A percentile compares a stretch with the other conserved stretches of the same genome.
Evolutionary conservation across 2,329 filamentous ascomycete species (phyloP).

Genomic region (Penicillium sp.): DNA sequence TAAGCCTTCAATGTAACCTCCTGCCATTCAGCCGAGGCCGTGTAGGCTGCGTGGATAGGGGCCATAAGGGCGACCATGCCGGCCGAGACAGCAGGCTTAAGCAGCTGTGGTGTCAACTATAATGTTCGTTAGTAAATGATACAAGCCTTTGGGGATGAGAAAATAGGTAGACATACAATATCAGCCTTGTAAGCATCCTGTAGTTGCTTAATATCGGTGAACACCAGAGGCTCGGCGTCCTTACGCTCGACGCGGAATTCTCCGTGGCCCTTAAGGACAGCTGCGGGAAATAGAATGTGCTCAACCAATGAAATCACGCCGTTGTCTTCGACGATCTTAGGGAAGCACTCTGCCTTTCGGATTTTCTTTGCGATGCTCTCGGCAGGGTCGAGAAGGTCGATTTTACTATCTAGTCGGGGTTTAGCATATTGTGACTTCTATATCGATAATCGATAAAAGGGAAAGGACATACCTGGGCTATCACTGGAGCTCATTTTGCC

Average conservation of each 20-base stretch:
- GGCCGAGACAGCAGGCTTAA: conserved; percentile 80
- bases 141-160: neutral
- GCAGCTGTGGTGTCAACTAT: conserved; percentile 75
- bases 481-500: conserved; percentile 85
- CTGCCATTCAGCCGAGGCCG: conserved; percentile 75
- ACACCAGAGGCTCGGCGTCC: conserved; percentile 73
- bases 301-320: conserved; percentile 85
- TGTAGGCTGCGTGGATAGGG: conserved; percentile 74
- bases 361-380: conserved; percentile 79
- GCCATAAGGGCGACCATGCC: conserved; percentile 71
- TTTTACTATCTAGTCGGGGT: conserved; percentile 52
- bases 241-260: conserved; percentile 68
- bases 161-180: conserved; percentile 54
- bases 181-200: conserved; percentile 79
- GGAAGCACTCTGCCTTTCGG: conserved; percentile 77
- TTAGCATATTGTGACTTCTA: neutral
- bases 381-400: conserved; percentile 81
- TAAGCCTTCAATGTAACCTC: conserved; percentile 75
- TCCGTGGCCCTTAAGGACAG: conserved; percentile 44
- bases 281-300: conserved; percentile 76
- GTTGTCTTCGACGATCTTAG: conserved; percentile 77
- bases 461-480: conserved; percentile 28
- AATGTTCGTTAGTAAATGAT: conserved; percentile 8
- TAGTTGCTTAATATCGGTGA: conserved; percentile 72
- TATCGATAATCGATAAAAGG: neutral